phyloP scores from a whole-genome alignment of 371 early-diverging fungal species.

The Mortierella sp. region DNA sequence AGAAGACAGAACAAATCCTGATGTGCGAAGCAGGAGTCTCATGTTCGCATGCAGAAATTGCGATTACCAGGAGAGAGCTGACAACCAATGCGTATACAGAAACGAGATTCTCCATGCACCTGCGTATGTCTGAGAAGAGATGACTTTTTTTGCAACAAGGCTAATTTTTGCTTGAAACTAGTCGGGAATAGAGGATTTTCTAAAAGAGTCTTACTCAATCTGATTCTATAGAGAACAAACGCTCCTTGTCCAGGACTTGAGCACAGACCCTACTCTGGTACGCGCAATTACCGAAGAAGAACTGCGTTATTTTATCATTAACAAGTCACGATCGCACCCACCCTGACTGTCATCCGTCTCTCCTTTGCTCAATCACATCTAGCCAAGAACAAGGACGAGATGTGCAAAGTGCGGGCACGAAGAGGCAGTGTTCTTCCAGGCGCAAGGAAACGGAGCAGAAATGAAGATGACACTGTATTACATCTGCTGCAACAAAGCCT shows the following conservation, averaged over 20 bases:
- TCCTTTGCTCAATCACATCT: constrained; percentile 10
- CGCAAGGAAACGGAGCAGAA: constrained; percentile 69
- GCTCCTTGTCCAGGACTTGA: constrained; percentile 81
- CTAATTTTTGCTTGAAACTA: background rate
- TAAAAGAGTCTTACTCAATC: constrained; percentile 1
- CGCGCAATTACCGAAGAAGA: background rate
- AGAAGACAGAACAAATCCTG: constrained; percentile 78
- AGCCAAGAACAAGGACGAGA: constrained; percentile 77
- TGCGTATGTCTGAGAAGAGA: constrained; percentile 67
- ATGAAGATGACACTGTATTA: constrained; percentile 94
- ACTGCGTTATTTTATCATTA: background rate
- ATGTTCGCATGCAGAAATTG: constrained; percentile 97
- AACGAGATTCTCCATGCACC: constrained; percentile 87
- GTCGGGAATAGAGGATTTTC: constrained; percentile 3
- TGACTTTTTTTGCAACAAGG: background rate
- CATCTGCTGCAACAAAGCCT: constrained; percentile 85
- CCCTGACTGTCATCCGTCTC: background rate
- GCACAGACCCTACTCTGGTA: constrained; percentile 79
- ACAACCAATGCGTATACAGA: constrained; percentile 86
- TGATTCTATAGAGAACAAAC: constrained; percentile 74
- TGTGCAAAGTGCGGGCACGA: constrained; percentile 82
- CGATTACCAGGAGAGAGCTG: constrained; percentile 88
- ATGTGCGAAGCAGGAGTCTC: constrained; percentile 65
- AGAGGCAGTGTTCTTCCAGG: constrained; percentile 94
- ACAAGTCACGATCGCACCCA: background rate